Percentiles rank a stretch among this genome's conserved stretches.
Evolutionary conservation across 345 rosid species (phyloP).

Genomic region (Salix koriyanagi): DNA sequence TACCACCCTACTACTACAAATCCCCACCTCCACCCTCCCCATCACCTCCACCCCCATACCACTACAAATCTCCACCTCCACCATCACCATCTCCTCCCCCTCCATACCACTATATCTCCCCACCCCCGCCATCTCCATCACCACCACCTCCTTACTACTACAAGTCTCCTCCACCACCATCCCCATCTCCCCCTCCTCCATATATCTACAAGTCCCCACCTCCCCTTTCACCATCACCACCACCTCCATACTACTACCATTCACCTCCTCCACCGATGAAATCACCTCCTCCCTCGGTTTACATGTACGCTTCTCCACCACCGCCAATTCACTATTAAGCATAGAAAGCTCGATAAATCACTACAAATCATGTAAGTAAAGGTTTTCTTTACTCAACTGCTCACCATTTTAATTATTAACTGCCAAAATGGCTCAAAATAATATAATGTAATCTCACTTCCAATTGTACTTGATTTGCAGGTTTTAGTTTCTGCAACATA

Average conservation of each 20-base stretch:
- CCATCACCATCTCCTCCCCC: conserved; percentile 7
- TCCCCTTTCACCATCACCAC: conserved; percentile 6
- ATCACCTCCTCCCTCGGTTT: conserved; percentile 22
- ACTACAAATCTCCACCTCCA: conserved; percentile 4
- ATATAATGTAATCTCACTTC: background rate
- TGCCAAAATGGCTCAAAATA: background rate
- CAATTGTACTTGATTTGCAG: conserved; percentile 23
- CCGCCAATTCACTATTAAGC: conserved; percentile 14
- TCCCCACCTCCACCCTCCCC: conserved; percentile 2
- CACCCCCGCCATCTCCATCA: conserved; percentile 15
- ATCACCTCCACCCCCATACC: conserved; percentile 3
- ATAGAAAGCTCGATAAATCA: background rate
- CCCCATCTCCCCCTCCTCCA: conserved; percentile 8
- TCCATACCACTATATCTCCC: conserved; percentile 17
- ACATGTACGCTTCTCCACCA: conserved; percentile 24
- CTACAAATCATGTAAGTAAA: conserved; percentile 10
- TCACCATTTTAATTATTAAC: background rate
- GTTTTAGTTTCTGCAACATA: conserved; percentile 43
- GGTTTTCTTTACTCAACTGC: background rate
- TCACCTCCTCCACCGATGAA: conserved; percentile 23
- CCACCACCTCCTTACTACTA: conserved; percentile 19
- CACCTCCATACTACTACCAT: conserved; percentile 23
- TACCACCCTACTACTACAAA: background rate
- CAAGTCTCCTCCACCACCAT: conserved; percentile 19
- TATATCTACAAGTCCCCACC: conserved; percentile 13